phyloP scores from a whole-genome alignment of 805 yeast genomes.

The Saccharomyces jurei region DNA sequence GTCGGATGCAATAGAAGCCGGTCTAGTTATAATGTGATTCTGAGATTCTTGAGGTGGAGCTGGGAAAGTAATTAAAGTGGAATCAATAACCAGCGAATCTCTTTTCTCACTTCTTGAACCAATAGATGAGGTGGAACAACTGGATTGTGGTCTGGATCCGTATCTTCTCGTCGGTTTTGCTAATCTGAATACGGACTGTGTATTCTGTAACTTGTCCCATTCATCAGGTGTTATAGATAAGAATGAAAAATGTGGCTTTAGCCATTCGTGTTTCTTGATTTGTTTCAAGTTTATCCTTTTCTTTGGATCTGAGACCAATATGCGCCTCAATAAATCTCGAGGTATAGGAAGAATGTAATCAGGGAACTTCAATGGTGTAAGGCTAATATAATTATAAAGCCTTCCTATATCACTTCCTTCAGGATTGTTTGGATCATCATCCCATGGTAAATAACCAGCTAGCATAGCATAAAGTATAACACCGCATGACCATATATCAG shows the following conservation, averaged over 20 bases:
- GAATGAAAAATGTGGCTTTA: constrained; percentile 74
- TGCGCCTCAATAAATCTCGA: constrained; percentile 77
- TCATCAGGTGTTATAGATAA: constrained; percentile 81
- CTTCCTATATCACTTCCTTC: constrained; percentile 90
- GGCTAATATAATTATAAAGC: constrained; percentile 83
- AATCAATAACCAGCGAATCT: constrained; percentile 28
- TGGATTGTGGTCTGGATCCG: constrained; percentile 22
- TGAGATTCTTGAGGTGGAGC: constrained; percentile 66
- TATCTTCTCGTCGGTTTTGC: constrained; percentile 5
- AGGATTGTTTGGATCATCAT: constrained; percentile 93
- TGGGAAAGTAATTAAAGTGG: constrained; percentile 38
- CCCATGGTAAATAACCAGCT: constrained; percentile 95
- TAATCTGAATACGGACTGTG: constrained; percentile 6
- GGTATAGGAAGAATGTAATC: constrained; percentile 88
- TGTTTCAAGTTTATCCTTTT: constrained; percentile 62
- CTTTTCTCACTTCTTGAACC: constrained; percentile 36
- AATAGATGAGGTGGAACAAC: constrained; percentile 32
- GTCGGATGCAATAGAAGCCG: constrained; percentile 31
- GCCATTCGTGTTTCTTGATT: constrained; percentile 80
- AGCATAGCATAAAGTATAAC: constrained; percentile 93
- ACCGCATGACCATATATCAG: constrained; percentile 96
- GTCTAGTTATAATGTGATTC: constrained; percentile 46
- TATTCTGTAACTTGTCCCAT: constrained; percentile 57
- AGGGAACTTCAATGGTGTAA: constrained; percentile 89
- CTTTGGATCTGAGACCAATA: constrained; percentile 76